Evolutionary conservation across 129 eudicot species (phyloP).

Genomic region (Glebionis coronaria): DNA sequence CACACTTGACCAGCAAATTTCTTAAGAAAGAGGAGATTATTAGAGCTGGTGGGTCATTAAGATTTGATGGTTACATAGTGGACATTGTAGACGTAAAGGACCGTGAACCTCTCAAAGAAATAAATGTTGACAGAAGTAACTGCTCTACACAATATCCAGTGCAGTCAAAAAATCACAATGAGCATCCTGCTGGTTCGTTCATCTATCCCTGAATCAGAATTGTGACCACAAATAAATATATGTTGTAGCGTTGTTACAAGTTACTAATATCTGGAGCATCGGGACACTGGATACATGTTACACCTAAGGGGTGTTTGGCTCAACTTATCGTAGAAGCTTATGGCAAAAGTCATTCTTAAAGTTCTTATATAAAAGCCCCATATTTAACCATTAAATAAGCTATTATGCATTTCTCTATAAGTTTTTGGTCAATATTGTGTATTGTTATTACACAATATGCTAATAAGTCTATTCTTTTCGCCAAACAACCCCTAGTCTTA

Average conservation of each 20-base stretch:
- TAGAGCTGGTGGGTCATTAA: conserved; percentile 54
- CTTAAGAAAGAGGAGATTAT: conserved; percentile 64
- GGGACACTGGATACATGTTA: neutral
- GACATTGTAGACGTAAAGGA: conserved; percentile 56
- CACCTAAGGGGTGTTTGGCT: too few relatives aligned
- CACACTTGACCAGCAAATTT: conserved; percentile 60
- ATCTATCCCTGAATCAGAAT: conserved; percentile 7
- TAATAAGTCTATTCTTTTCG: too few relatives aligned
- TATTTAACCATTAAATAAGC: too few relatives aligned
- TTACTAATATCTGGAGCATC: neutral
- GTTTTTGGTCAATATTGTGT: too few relatives aligned
- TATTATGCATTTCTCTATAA: too few relatives aligned
- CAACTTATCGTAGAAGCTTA: too few relatives aligned
- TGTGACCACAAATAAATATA: conserved; percentile 20
- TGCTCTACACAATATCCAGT: conserved; percentile 19
- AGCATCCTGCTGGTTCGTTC: conserved; percentile 37
- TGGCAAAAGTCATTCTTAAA: too few relatives aligned
- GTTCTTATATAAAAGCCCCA: too few relatives aligned
- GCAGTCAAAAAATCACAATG: conserved; percentile 28
- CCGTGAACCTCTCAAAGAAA: conserved; percentile 21
- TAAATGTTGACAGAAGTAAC: conserved; percentile 23
- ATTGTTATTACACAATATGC: too few relatives aligned
- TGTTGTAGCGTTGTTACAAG: neutral
- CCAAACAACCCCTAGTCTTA: neutral
- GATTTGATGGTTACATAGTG: conserved; percentile 68